phyloP scores from a whole-genome alignment of 2,329 filamentous ascomycete genomes.

The Fusarium acutatum region DNA sequence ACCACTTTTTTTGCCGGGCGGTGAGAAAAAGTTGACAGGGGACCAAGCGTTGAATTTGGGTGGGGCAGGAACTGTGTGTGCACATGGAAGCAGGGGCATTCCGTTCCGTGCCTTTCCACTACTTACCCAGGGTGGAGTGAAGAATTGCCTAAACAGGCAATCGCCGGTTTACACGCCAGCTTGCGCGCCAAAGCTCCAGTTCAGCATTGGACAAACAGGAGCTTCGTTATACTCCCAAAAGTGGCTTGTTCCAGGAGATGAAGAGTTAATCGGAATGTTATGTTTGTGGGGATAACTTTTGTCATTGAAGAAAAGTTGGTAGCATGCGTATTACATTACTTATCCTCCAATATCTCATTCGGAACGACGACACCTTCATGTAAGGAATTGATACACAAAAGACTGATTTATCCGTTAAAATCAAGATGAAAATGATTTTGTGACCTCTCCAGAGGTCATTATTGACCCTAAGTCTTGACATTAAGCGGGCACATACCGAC shows the following conservation, averaged over 20 bases:
- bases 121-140: slow-evolving; percentile 1
- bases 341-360: background rate
- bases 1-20: slow-evolving; percentile 46
- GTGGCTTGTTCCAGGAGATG: too few species aligned
- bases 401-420: accelerated
- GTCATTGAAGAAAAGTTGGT: too few species aligned
- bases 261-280: background rate
- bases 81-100: background rate
- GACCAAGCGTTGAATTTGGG: background rate
- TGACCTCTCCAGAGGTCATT: background rate
- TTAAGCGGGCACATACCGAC: background rate
- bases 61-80: slow-evolving; percentile 4
- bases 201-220: background rate
- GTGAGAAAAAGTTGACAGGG: slow-evolving; percentile 25
- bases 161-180: slow-evolving; percentile 13
- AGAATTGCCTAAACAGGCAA: slow-evolving; percentile 33
- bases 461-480: background rate
- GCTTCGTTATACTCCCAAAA: background rate
- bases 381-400: background rate
- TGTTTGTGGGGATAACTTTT: background rate
- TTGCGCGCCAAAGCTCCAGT: background rate
- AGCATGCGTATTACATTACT: background rate
- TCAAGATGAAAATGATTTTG: background rate
- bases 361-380: too few species aligned
- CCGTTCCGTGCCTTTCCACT: slow-evolving; percentile 10